Base-by-base conservation (phyloP, 2,329 filamentous ascomycete genomes). In the Phaeosphaeriaceae sp. region DNA sequence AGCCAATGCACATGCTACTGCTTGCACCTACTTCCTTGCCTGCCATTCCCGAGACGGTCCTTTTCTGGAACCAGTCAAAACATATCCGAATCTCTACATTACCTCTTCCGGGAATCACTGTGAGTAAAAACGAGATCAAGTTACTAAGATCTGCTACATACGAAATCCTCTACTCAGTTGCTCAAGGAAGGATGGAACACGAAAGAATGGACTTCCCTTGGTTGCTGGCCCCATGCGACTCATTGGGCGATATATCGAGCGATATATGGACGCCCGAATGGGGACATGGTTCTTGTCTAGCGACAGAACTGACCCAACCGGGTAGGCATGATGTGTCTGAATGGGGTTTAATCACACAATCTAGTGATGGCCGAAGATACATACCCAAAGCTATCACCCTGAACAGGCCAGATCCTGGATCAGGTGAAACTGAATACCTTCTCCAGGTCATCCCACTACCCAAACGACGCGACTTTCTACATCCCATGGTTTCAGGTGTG, bases 391-490 rank as follows among this genome's bases (percentile, higher is more conserved):
- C 4, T 16, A 16, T 21, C 23, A 17, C 8, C 30, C 16, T 17
- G 20, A 12, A 36, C 28, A 32, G 6, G 3, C 23, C 23, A 6
- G 23, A 26, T 26, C 23, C 23, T 8, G 23, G 7, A 9, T 16
- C 15, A 15, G 26, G 13, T 12, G 5, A 29, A 4, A 15, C 46
- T 15, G 34, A 43, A 12, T 17, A 41, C 21, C 44, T 32, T 6
- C 46, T 72, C 12, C 51, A 64, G 36, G 58, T 53, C 7, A 51
- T 57, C 6, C 50, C 61, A 34, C 83, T 83, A 67, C 80, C 84
- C 0, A 81, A 78, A 46, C 78, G 84, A 35, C 74, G 76, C 3
- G 85, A 89, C 60, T 85, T 87, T 40, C 76, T 89, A 4, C 83
- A 86, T 52, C 68, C 43, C 1, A 30, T 70, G 2, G 15, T 30